Evolutionary conservation across 352 stramenopile genomes (phyloP).

Genomic region (Phytophthora capsici): DNA sequence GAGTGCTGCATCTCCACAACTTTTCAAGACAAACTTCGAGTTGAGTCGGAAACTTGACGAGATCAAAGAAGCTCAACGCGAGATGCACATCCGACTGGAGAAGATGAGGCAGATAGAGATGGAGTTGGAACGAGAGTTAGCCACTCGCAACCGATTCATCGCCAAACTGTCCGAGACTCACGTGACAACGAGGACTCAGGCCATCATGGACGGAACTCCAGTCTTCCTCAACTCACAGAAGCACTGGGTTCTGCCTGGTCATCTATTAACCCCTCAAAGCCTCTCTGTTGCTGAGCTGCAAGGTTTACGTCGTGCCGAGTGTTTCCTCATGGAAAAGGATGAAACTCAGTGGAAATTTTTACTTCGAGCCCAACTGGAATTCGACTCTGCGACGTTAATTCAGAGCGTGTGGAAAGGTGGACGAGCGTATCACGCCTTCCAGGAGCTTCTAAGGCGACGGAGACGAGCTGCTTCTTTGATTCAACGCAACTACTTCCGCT

Average conservation of each 20-base stretch:
- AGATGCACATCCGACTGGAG: slow-evolving; percentile 46
- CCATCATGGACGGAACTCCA: slow-evolving; percentile 66
- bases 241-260: slow-evolving; percentile 63
- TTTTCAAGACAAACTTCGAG: slow-evolving; percentile 74
- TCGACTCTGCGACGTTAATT: slow-evolving; percentile 52
- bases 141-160: slow-evolving; percentile 58
- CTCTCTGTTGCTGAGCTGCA: slow-evolving; percentile 42
- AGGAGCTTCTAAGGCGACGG: slow-evolving; percentile 37
- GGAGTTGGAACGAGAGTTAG: slow-evolving; percentile 48
- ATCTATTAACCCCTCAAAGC: slow-evolving; percentile 37
- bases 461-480: slow-evolving; percentile 54
- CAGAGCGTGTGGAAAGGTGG: slow-evolving; percentile 50
- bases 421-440: slow-evolving; percentile 36
- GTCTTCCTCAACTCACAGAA: slow-evolving; percentile 71
- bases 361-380: slow-evolving; percentile 50
- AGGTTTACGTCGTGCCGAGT: slow-evolving; percentile 62
- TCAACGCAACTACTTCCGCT: slow-evolving; percentile 76
- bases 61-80: slow-evolving; percentile 49
- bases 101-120: slow-evolving; percentile 27
- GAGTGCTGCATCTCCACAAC: slow-evolving; percentile 24
- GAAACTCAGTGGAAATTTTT: slow-evolving; percentile 61
- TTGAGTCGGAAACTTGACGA: slow-evolving; percentile 59
- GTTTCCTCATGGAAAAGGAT: slow-evolving; percentile 72
- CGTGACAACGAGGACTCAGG: slow-evolving; percentile 66
- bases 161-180: slow-evolving; percentile 49